Evolutionary conservation across 1,139 yeast species (phyloP).

Genomic region (Hemisphaericaspora xylofermentans): DNA sequence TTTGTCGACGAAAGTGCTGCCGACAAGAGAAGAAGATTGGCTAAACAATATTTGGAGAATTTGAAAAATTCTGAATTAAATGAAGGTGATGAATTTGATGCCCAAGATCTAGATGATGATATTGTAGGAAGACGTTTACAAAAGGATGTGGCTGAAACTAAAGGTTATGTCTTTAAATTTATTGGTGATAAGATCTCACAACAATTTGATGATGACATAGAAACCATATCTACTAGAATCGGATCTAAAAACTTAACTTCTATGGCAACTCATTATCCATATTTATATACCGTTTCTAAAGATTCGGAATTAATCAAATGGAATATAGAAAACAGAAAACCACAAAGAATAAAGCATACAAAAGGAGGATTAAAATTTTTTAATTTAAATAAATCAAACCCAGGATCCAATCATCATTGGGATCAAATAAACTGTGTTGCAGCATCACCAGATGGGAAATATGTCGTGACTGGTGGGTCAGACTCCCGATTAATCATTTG

Average conservation of each 20-base stretch:
- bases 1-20: conserved; percentile 79
- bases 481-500: conserved; percentile 81
- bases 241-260: conserved; percentile 59
- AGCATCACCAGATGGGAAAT: conserved; percentile 83
- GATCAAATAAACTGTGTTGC: conserved; percentile 79
- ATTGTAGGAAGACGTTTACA: conserved; percentile 76
- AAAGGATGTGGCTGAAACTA: conserved; percentile 85
- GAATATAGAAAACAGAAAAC: conserved; percentile 50
- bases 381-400: conserved; percentile 35
- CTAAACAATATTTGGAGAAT: conserved; percentile 87
- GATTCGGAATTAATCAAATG: conserved; percentile 81
- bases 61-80: conserved; percentile 55
- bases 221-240: conserved; percentile 46
- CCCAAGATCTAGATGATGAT: conserved; percentile 88
- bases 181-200: conserved; percentile 48
- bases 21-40: conserved; percentile 90
- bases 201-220: conserved; percentile 43
- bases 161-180: conserved; percentile 77
- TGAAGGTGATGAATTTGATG: conserved; percentile 69
- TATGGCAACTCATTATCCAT: conserved; percentile 53
- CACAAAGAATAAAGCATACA: conserved; percentile 60
- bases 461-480: conserved; percentile 85
- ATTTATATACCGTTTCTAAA: conserved; percentile 80
- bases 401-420: conserved; percentile 60
- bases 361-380: conserved; percentile 58